A percentile compares a stretch with the other conserved stretches of the same genome.
Evolutionary conservation across 495 filamentous ascomycete species (phyloP).

Genomic region (Letharia lupina): DNA sequence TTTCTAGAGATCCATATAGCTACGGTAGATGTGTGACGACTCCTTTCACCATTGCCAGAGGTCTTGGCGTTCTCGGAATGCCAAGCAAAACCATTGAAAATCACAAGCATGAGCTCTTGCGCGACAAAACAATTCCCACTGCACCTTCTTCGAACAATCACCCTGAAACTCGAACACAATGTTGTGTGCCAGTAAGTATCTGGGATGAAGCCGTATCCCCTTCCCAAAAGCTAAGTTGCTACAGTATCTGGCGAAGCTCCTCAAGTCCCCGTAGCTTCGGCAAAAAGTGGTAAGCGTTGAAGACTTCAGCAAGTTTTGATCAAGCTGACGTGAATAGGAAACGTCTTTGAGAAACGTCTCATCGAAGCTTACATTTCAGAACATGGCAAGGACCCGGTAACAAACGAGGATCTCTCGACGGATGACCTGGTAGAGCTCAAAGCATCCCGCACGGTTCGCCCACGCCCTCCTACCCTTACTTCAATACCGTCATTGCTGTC

Average conservation of each 20-base stretch:
- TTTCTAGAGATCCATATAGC: no score
- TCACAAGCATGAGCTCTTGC: background rate
- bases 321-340: slow-evolving; percentile 47
- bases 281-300: slow-evolving; percentile 72
- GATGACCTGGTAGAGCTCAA: slow-evolving; percentile 87
- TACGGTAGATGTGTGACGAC: no score
- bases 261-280: slow-evolving; percentile 86
- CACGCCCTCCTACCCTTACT: slow-evolving; percentile 87
- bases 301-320: slow-evolving; percentile 11
- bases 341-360: slow-evolving; percentile 87
- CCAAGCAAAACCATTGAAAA: background rate
- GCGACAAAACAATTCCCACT: background rate
- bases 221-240: slow-evolving; percentile 21
- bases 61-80: background rate
- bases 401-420: slow-evolving; percentile 72
- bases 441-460: slow-evolving; percentile 69
- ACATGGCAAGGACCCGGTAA: slow-evolving; percentile 89
- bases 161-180: slow-evolving; percentile 30
- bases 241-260: slow-evolving; percentile 95
- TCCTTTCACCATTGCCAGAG: no score
- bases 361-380: slow-evolving; percentile 93
- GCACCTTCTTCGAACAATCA: background rate
- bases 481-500: slow-evolving; percentile 94
- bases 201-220: background rate
- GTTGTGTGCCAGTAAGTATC: slow-evolving; percentile 66